Evolutionary conservation across 306 rosid species (phyloP).

Genomic region (Quercus aquifolioides): DNA sequence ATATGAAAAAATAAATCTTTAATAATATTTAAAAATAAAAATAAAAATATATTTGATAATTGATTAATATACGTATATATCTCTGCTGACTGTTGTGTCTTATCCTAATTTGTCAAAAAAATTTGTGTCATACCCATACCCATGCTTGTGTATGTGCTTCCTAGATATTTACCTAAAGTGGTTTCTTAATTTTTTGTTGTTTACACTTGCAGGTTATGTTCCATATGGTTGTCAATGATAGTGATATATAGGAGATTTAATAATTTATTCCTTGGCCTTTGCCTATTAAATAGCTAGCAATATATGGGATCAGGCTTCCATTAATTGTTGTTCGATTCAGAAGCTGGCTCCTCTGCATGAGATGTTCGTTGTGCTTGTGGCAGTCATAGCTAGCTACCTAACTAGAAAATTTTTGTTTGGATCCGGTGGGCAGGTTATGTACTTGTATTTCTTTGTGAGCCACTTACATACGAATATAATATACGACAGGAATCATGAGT

Average conservation of each 20-base stretch:
- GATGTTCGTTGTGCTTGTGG: not conserved
- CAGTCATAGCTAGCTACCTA: not conserved
- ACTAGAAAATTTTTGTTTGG: not conserved
- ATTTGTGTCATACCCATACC: too few relatives aligned
- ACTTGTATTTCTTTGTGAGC: not conserved
- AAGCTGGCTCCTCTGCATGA: not conserved
- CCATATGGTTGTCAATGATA: conserved; percentile 19
- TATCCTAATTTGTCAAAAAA: too few relatives aligned
- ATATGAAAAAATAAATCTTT: too few relatives aligned
- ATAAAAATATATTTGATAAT: too few relatives aligned
- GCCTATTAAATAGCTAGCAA: not conserved
- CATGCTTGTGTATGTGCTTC: too few relatives aligned
- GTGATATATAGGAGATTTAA: not conserved
- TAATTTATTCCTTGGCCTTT: not conserved
- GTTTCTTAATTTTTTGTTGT: conserved; percentile 1
- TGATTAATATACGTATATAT: too few relatives aligned
- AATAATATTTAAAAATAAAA: too few relatives aligned
- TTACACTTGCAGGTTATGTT: conserved; percentile 60
- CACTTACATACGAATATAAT: not conserved
- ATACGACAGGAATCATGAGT: not conserved
- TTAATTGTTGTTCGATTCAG: not conserved
- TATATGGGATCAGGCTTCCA: not conserved
- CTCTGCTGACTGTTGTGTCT: too few relatives aligned
- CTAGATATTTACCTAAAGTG: not conserved
- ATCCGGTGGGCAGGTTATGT: not conserved